Percentiles rank a stretch among this genome's conserved stretches.
Evolutionary conservation across 805 yeast genomes (phyloP).

Genomic region (Saccharomycopsis selenospora): DNA sequence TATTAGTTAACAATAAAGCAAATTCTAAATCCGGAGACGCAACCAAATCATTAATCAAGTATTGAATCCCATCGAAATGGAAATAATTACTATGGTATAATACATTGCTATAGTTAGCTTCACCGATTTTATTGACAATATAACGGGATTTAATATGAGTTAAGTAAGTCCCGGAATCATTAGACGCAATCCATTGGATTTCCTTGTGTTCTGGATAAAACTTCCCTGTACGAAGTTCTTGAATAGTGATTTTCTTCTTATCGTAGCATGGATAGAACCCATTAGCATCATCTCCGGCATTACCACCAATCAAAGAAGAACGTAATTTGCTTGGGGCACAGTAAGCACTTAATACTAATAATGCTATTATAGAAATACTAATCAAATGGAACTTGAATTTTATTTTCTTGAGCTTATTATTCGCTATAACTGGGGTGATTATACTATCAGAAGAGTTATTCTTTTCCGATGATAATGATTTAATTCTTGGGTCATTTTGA

Average conservation of each 20-base stretch:
- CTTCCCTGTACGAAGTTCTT: slow-evolving; percentile 45
- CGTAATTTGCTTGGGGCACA: too few species aligned
- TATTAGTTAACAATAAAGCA: slow-evolving; percentile 55
- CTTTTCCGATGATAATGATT: too few species aligned
- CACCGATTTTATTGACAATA: slow-evolving; percentile 36
- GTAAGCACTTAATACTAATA: too few species aligned
- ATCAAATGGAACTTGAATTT: too few species aligned
- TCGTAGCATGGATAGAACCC: too few species aligned
- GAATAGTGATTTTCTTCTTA: slow-evolving; percentile 31
- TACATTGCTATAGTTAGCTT: slow-evolving; percentile 35
- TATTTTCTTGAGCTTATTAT: too few species aligned
- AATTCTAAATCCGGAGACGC: slow-evolving; percentile 61
- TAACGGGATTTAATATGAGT: slow-evolving; percentile 42
- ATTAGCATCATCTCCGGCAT: too few species aligned
- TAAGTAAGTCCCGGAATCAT: slow-evolving; percentile 58
- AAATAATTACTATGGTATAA: slow-evolving; percentile 47
- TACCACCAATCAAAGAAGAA: too few species aligned
- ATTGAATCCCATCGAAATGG: slow-evolving; percentile 31
- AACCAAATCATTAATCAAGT: slow-evolving; percentile 43
- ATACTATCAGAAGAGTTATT: too few species aligned
- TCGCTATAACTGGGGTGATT: too few species aligned
- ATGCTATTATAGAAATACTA: too few species aligned
- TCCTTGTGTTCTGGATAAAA: slow-evolving; percentile 46
- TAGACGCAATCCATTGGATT: slow-evolving; percentile 61
- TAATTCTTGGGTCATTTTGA: too few species aligned